phyloP scores from a whole-genome alignment of 78 protist species.

The Monosiga brevicollis region DNA sequence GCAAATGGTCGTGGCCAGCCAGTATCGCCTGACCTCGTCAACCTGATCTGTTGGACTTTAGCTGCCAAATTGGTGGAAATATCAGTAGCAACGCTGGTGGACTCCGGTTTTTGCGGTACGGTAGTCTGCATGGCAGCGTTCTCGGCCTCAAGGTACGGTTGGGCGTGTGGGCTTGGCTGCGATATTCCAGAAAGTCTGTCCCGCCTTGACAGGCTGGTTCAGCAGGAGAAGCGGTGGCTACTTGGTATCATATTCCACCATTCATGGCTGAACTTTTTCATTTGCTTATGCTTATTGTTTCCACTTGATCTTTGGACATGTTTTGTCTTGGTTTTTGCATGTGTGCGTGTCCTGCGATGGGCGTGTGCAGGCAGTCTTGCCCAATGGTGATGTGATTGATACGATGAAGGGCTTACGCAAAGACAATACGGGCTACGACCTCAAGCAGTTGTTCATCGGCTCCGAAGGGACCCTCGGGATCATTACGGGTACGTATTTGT shows the following conservation, averaged over 20 bases:
- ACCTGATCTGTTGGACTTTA: too few relatives aligned
- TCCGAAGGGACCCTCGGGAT: constrained; percentile 94
- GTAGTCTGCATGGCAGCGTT: constrained; percentile 72
- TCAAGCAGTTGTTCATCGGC: constrained; percentile 91
- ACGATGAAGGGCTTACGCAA: constrained; percentile 47
- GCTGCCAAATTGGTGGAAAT: constrained; percentile 91
- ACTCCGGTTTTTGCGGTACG: constrained; percentile 76
- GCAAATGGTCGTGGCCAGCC: background rate
- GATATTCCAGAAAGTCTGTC: too few relatives aligned
- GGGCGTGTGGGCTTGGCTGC: too few relatives aligned
- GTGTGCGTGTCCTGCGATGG: too few relatives aligned
- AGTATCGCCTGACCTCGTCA: background rate
- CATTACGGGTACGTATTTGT: constrained; percentile 59
- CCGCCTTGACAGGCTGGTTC: too few relatives aligned
- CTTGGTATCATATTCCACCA: too few relatives aligned
- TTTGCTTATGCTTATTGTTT: too few relatives aligned
- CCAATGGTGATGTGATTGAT: constrained; percentile 77
- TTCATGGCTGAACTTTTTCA: too few relatives aligned
- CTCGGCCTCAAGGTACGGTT: constrained; percentile 61
- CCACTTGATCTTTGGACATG: background rate
- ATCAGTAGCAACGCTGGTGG: constrained; percentile 93
- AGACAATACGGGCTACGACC: constrained; percentile 87
- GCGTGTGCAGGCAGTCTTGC: constrained; percentile 22
- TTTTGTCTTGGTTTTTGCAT: too few relatives aligned
- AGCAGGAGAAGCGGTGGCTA: too few relatives aligned